A percentile compares a stretch with the other conserved stretches of the same genome.
Evolutionary conservation across 2,329 filamentous ascomycete species (phyloP).

Genomic region (Calonectria honghensis): DNA sequence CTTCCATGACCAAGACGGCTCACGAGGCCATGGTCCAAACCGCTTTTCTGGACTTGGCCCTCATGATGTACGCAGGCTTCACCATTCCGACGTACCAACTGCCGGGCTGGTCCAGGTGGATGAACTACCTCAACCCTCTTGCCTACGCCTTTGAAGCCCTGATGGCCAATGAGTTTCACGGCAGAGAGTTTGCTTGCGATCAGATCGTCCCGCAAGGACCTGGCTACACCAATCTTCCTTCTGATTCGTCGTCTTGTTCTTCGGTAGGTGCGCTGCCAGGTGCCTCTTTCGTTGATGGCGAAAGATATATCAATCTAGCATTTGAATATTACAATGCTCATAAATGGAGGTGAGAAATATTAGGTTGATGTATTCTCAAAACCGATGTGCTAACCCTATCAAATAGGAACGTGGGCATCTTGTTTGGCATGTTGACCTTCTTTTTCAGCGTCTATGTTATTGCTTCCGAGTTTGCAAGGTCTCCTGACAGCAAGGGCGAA

Average conservation of each 20-base stretch:
- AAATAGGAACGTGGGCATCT: constrained; percentile 79
- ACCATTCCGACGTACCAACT: constrained; percentile 80
- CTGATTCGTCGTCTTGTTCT: constrained; percentile 4
- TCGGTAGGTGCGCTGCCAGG: constrained; percentile 41
- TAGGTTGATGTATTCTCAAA: fast-evolving
- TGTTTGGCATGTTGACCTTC: constrained; percentile 79
- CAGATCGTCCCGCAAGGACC: constrained; percentile 62
- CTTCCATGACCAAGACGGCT: constrained; percentile 50
- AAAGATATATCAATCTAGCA: constrained; percentile 65
- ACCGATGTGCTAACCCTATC: neutral
- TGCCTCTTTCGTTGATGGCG: constrained; percentile 57
- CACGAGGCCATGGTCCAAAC: constrained; percentile 56
- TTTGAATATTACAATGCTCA: constrained; percentile 74
- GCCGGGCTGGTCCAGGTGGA: constrained; percentile 87
- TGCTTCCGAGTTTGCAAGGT: constrained; percentile 78
- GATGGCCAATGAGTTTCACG: constrained; percentile 88
- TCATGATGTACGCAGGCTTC: constrained; percentile 83
- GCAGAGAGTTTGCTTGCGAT: constrained; percentile 74
- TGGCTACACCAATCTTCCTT: neutral
- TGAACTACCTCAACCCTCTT: constrained; percentile 87
- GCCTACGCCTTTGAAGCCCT: constrained; percentile 87
- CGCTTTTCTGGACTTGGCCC: constrained; percentile 52
- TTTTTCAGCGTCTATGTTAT: constrained; percentile 77
- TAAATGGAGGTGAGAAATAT: constrained; percentile 69
- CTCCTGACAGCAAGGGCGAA: constrained; percentile 83